Evolutionary conservation across 1,139 yeast genomes (phyloP).

Genomic region (Pichia cactophila): DNA sequence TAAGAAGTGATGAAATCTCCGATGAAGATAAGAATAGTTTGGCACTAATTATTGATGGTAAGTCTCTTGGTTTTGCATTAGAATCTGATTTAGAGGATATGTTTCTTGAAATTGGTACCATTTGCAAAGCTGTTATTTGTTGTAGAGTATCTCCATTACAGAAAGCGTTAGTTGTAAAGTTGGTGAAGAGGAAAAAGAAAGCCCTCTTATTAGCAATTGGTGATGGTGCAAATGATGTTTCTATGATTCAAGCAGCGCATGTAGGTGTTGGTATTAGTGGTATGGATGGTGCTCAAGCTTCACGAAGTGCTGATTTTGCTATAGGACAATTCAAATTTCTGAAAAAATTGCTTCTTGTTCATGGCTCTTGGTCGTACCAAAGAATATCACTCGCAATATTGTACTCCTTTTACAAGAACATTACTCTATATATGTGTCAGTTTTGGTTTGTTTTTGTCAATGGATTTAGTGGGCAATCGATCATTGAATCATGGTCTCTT

Average conservation of each 20-base stretch:
- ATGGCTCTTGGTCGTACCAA: conserved; percentile 97
- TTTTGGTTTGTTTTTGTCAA: conserved; percentile 95
- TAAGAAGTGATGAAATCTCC: conserved; percentile 56
- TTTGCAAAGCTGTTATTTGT: conserved; percentile 93
- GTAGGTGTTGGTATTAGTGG: conserved; percentile 99
- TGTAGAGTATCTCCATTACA: conserved; percentile 98
- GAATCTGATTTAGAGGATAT: conserved; percentile 75
- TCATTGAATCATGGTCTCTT: conserved; percentile 96
- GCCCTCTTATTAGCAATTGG: conserved; percentile 88
- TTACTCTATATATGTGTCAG: conserved; percentile 93
- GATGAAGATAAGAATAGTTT: conserved; percentile 70
- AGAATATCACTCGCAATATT: conserved; percentile 86
- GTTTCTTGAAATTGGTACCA: conserved; percentile 69
- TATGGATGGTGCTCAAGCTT: conserved; percentile 99
- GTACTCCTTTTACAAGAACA: conserved; percentile 92
- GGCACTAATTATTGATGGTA: conserved; percentile 92
- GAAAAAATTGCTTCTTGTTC: conserved; percentile 77
- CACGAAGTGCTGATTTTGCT: conserved; percentile 94
- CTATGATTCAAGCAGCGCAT: conserved; percentile 98
- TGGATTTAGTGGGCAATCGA: conserved; percentile 91
- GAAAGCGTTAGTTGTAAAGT: conserved; percentile 89
- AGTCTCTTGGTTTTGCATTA: conserved; percentile 76
- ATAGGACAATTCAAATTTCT: conserved; percentile 92
- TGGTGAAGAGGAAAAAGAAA: conserved; percentile 75
- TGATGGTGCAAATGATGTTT: conserved; percentile 97